These are phyloP conservation scores for Simmondsia chinensis DNA, from an alignment of 148 eudicot species.

Conservation along the genomic window DNA sequence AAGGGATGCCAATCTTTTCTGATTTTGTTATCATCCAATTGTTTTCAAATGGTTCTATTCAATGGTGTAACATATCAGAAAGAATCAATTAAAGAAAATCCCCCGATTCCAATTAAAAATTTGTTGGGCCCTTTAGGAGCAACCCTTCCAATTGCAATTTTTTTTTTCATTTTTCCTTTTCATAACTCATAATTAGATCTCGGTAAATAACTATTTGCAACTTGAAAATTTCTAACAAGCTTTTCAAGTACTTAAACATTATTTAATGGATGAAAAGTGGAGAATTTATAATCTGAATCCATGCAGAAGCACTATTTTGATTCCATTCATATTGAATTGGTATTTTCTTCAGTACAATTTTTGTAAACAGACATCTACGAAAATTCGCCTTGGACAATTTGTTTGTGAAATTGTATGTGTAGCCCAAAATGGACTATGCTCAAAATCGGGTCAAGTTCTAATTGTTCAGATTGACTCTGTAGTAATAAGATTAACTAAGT, in stretches of 20 bases:
- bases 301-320: background rate
- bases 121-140: background rate
- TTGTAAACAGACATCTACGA: background rate
- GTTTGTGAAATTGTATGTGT: conserved; percentile 4
- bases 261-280: background rate
- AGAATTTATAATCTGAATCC: background rate
- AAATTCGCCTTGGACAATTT: background rate
- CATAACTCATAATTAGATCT: conserved; percentile 1
- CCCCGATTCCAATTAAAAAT: no score
- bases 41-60: background rate
- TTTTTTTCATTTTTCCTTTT: background rate
- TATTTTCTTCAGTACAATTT: background rate
- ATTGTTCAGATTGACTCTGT: conserved; percentile 1
- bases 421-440: background rate
- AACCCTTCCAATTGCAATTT: background rate
- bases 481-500: conserved; percentile 2
- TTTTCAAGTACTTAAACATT: background rate
- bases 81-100: background rate
- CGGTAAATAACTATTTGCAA: background rate
- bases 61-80: background rate
- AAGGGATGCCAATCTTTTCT: background rate
- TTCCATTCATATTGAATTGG: background rate
- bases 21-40: background rate
- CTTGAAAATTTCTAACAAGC: background rate
- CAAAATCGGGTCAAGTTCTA: conserved; percentile 5